Percentiles rank a stretch among this genome's conserved stretches.
These are phyloP conservation scores for Picocystis sp. DNA, from an alignment of 163 green algal species.

Conservation along the genomic window DNA sequence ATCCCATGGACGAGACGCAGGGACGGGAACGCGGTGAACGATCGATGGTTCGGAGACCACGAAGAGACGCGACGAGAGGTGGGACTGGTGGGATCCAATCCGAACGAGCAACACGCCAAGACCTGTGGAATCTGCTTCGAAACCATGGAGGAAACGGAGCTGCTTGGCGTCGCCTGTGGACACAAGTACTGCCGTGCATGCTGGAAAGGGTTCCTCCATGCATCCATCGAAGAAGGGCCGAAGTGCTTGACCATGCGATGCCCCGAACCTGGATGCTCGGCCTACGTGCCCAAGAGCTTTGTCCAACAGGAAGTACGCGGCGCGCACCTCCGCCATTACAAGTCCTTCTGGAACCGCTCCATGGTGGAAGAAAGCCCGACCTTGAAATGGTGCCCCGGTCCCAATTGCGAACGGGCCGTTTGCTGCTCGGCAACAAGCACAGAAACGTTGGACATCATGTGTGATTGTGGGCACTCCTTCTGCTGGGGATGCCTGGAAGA, in stretches of 20 bases:
- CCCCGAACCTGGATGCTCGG: conserved; percentile 49
- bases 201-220: conserved; percentile 73
- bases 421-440: conserved; percentile 33
- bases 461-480: conserved; percentile 59
- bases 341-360: conserved; percentile 47
- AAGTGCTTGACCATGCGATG: conserved; percentile 71
- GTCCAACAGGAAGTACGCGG: conserved; percentile 27
- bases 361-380: conserved; percentile 76
- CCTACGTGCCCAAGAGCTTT: conserved; percentile 40
- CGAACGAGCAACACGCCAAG: neutral
- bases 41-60: conserved; percentile 30
- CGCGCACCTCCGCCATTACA: conserved; percentile 32
- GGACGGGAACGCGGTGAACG: conserved; percentile 23
- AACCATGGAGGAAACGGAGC: conserved; percentile 25
- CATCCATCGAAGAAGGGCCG: conserved; percentile 44
- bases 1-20: conserved; percentile 1
- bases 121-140: conserved; percentile 89
- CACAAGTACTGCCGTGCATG: conserved; percentile 78
- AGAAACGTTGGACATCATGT: conserved; percentile 65
- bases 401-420: conserved; percentile 56
- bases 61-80: conserved; percentile 15
- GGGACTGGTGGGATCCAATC: conserved; percentile 9
- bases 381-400: conserved; percentile 65
- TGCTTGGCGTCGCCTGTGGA: conserved; percentile 40
- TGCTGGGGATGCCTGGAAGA: conserved; percentile 90